Percentiles rank a stretch among this genome's conserved stretches.
These are phyloP conservation scores for Auricularia cornea DNA, from an alignment of 768 basidiomycete genomes.

Conservation along the genomic window DNA sequence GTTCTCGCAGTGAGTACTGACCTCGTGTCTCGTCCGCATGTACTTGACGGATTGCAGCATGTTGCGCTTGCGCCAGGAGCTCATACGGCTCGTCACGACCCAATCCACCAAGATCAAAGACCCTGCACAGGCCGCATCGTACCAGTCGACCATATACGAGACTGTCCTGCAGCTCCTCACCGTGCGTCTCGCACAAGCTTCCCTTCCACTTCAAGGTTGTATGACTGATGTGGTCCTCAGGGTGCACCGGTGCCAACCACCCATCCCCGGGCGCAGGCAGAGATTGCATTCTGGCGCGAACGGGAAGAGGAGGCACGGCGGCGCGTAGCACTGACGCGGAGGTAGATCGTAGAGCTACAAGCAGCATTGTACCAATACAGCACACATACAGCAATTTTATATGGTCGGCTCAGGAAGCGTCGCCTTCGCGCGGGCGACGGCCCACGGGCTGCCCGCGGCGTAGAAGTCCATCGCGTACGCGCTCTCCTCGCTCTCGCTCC, in stretches of 20 bases:
- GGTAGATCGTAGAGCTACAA: neutral
- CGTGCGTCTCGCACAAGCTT: conserved; percentile 40
- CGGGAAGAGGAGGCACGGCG: conserved; percentile 69
- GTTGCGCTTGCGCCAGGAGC: conserved; percentile 73
- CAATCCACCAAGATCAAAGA: conserved; percentile 67
- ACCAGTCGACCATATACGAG: conserved; percentile 68
- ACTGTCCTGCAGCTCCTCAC: conserved; percentile 65
- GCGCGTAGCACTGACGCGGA: conserved; percentile 18
- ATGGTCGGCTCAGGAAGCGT: neutral
- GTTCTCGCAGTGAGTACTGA: conserved; percentile 68
- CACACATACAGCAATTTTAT: neutral
- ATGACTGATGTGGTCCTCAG: conserved; percentile 24
- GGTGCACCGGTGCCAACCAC: conserved; percentile 60
- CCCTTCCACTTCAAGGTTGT: neutral
- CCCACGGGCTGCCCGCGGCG: conserved; percentile 69
- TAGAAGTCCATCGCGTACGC: conserved; percentile 98
- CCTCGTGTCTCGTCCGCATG: neutral
- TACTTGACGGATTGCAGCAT: conserved; percentile 40
- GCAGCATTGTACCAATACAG: neutral
- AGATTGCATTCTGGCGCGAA: conserved; percentile 80
- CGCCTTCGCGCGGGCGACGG: conserved; percentile 44
- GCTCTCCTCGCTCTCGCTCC: conserved; percentile 36
- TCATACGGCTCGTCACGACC: conserved; percentile 62
- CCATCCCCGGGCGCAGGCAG: conserved; percentile 80
- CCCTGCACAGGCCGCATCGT: conserved; percentile 50